Percentiles rank a stretch among this genome's conserved stretches.
These are phyloP conservation scores for Citrullus colocynthis DNA, from an alignment of 306 rosid species.

Conservation along the genomic window DNA sequence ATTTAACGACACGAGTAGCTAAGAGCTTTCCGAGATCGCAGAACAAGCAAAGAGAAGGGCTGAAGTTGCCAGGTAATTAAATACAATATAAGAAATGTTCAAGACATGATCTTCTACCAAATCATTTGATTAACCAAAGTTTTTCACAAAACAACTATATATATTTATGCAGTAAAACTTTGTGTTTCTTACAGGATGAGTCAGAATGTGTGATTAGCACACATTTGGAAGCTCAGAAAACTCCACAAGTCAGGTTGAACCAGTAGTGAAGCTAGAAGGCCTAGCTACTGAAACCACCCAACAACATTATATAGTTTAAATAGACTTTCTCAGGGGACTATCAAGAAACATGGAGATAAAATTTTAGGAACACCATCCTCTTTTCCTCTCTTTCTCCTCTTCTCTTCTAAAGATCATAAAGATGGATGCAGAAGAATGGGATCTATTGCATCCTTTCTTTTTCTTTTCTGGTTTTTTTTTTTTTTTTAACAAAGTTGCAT, in stretches of 20 bases:
- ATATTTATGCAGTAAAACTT: no score
- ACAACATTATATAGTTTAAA: slow-evolving; percentile 8
- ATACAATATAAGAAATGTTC: neutral
- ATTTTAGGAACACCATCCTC: neutral
- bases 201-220: no score
- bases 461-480: no score
- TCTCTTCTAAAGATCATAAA: neutral
- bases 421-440: neutral
- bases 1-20: slow-evolving; percentile 13
- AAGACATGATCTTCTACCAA: no score
- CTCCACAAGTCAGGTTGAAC: no score
- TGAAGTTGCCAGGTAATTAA: slow-evolving; percentile 60
- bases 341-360: neutral
- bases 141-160: no score
- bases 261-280: no score
- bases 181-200: no score
- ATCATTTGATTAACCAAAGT: no score
- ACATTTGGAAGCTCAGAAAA: no score
- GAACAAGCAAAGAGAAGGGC: slow-evolving; percentile 86
- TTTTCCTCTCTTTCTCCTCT: neutral
- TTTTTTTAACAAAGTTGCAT: no score
- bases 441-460: neutral
- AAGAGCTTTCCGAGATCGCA: slow-evolving; percentile 48
- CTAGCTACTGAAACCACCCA: no score
- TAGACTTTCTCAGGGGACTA: neutral